A percentile compares a stretch with the other conserved stretches of the same genome.
phyloP scores from a whole-genome alignment of 441 rosid species.

The Kokia cookei region DNA sequence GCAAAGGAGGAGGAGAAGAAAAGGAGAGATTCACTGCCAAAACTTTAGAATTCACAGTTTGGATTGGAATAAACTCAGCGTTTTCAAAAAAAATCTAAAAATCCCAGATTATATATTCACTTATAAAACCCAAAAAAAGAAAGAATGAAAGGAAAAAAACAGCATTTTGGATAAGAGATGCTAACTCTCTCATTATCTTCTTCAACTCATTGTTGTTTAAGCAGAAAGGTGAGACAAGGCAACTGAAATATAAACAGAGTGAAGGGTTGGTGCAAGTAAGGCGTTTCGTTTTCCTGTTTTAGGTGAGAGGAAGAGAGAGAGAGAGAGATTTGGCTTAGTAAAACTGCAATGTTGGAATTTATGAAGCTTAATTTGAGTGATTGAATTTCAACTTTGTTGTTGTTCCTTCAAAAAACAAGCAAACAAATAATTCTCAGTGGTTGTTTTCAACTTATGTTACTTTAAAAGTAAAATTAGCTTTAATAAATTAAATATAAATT shows the following conservation, averaged over 20 bases:
- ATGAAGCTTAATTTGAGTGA: too few species aligned
- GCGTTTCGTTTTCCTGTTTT: too few species aligned
- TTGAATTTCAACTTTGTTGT: too few species aligned
- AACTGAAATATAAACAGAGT: neutral
- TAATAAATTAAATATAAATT: too few species aligned
- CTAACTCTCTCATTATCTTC: slow-evolving; percentile 5
- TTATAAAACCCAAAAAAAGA: neutral
- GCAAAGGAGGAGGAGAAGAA: neutral
- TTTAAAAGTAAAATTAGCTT: too few species aligned
- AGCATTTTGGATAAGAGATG: neutral
- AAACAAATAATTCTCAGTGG: too few species aligned
- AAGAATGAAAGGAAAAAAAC: neutral
- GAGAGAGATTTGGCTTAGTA: too few species aligned
- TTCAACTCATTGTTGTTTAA: slow-evolving; percentile 5
- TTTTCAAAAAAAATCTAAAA: slow-evolving; percentile 14
- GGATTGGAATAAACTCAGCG: slow-evolving; percentile 21
- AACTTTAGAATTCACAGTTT: slow-evolving; percentile 17
- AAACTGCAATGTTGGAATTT: too few species aligned
- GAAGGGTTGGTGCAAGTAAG: neutral
- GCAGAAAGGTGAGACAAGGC: slow-evolving; percentile 21
- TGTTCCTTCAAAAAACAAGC: too few species aligned
- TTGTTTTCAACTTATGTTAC: too few species aligned
- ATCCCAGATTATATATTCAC: slow-evolving; percentile 10
- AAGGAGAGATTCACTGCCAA: neutral
- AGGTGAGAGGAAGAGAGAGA: too few species aligned